Conservation (phyloP, 23 red algal genomes). For the Cyanidioschyzon merolae region DNA sequence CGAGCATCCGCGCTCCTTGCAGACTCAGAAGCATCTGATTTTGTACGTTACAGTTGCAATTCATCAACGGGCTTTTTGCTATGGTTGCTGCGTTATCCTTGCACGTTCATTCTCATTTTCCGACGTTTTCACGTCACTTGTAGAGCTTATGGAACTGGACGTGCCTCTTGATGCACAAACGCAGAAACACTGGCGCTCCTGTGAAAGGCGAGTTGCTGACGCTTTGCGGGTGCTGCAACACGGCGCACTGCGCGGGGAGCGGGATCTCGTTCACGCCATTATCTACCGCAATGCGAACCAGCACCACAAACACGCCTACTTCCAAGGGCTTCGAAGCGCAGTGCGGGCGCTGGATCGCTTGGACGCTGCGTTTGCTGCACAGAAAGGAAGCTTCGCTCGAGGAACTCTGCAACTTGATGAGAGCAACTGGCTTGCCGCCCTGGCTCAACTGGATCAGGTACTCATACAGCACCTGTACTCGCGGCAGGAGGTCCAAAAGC, state of each 20-base stretch:
- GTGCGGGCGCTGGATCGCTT: conserved; percentile 6
- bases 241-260: neutral
- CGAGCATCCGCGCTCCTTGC: too few species aligned
- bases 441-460: neutral
- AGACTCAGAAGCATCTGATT: too few species aligned
- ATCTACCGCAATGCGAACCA: conserved; percentile 15
- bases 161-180: neutral
- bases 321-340: neutral
- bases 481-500: neutral
- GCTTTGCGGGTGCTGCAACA: neutral
- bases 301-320: neutral
- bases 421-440: neutral
- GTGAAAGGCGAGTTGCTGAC: neutral
- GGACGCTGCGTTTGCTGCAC: neutral
- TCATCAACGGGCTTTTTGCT: too few species aligned
- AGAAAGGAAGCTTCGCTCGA: neutral
- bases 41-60: too few species aligned
- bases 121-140: neutral
- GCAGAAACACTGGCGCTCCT: neutral
- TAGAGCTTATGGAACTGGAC: neutral
- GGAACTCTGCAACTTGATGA: neutral
- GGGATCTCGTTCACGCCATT: neutral
- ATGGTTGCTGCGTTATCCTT: too few species aligned
- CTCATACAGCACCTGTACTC: neutral
- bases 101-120: too few species aligned